Percentiles rank a stretch among this genome's conserved stretches.
Conservation (phyloP, 2,329 filamentous ascomycete species). For the Aspergillus melleus region DNA sequence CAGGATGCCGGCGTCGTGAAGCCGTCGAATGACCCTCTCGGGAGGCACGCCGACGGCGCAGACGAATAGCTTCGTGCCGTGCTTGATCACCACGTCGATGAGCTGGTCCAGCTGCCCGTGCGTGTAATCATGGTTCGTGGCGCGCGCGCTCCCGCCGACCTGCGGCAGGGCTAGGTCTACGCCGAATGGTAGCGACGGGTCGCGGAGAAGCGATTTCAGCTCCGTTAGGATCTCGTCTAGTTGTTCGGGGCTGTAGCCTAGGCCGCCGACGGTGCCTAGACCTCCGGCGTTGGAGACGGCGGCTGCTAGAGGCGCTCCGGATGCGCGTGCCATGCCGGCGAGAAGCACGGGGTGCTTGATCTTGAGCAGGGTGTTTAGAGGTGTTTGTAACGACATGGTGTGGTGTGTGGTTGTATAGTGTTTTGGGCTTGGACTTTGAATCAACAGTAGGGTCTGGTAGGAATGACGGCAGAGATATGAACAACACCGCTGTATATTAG, state of each 20-base stretch:
- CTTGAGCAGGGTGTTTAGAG: slow-evolving; percentile 73
- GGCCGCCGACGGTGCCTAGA: slow-evolving; percentile 63
- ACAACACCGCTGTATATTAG: too few relatives aligned
- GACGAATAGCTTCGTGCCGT: slow-evolving; percentile 83
- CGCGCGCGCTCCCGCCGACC: slow-evolving; percentile 77
- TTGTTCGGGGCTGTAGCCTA: slow-evolving; percentile 71
- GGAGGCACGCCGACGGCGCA: slow-evolving; percentile 87
- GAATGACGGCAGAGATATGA: too few relatives aligned
- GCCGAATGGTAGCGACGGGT: slow-evolving; percentile 76
- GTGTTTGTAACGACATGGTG: slow-evolving; percentile 65
- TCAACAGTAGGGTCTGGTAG: not conserved
- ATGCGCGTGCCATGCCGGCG: slow-evolving; percentile 89
- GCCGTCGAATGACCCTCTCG: slow-evolving; percentile 65
- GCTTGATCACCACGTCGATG: slow-evolving; percentile 80
- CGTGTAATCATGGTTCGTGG: slow-evolving; percentile 96
- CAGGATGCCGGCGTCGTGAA: slow-evolving; percentile 77
- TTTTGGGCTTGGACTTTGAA: not conserved
- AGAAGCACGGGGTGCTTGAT: slow-evolving; percentile 89
- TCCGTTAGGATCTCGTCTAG: slow-evolving; percentile 80
- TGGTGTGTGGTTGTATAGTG: not conserved
- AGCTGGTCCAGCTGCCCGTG: slow-evolving; percentile 83
- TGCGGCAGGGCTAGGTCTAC: slow-evolving; percentile 90
- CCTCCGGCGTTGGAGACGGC: slow-evolving; percentile 88
- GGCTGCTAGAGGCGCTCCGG: slow-evolving; percentile 74
- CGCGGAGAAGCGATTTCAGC: slow-evolving; percentile 71